Conservation (phyloP, 371 early-diverging fungal genomes). For the Mortierella sp. region DNA sequence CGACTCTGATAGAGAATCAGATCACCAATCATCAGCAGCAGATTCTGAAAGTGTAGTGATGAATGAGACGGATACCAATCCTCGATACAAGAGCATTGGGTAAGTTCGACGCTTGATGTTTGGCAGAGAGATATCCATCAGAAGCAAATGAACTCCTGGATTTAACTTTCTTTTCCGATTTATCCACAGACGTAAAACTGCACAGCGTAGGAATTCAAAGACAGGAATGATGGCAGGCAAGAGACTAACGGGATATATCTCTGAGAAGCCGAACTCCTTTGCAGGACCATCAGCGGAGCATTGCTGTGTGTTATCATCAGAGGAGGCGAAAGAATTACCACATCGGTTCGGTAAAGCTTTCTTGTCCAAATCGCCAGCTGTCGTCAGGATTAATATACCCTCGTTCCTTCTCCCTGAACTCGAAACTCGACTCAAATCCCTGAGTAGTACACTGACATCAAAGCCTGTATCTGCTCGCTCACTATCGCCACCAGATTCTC, state of each 20-base stretch:
- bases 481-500: not conserved
- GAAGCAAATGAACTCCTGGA: not conserved
- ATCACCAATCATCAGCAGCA: constrained; percentile 12
- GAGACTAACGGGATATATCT: constrained; percentile 10
- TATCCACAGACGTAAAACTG: constrained; percentile 20
- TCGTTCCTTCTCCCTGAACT: constrained; percentile 13
- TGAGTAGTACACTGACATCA: not conserved
- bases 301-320: constrained; percentile 16
- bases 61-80: constrained; percentile 18
- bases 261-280: constrained; percentile 6
- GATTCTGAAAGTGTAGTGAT: constrained; percentile 23
- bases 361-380: constrained; percentile 16
- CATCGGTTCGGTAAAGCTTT: constrained; percentile 7
- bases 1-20: constrained; percentile 34
- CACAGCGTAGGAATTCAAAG: constrained; percentile 17
- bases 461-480: not conserved
- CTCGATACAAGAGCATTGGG: constrained; percentile 30
- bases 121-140: not conserved
- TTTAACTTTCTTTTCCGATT: not conserved
- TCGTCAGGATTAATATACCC: constrained; percentile 28
- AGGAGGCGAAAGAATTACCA: constrained; percentile 12
- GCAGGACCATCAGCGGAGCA: not conserved
- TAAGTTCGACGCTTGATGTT: constrained; percentile 2
- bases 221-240: constrained; percentile 4
- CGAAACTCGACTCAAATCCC: not conserved